phyloP scores from a whole-genome alignment of 495 filamentous ascomycete genomes.

The Penicillium mononematosum region DNA sequence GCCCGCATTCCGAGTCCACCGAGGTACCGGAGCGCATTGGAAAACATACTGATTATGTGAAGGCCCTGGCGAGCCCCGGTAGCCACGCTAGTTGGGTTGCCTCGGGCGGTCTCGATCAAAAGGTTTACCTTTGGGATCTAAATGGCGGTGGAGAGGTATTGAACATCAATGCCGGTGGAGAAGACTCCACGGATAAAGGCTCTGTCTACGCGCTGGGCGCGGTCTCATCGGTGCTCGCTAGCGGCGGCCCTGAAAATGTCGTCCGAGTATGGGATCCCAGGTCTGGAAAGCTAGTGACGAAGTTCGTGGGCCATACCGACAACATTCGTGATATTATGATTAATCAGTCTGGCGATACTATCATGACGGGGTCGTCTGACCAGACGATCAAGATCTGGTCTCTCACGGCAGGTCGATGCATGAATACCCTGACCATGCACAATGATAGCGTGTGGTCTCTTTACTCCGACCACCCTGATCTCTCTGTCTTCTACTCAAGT shows the following conservation, averaged over 20 bases:
- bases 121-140: constrained; percentile 90
- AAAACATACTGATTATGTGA: constrained; percentile 93
- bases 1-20: constrained; percentile 70
- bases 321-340: constrained; percentile 89
- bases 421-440: constrained; percentile 98
- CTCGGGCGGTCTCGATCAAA: constrained; percentile 92
- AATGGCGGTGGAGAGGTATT: constrained; percentile 80
- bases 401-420: constrained; percentile 86
- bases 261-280: constrained; percentile 91
- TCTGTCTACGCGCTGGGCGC: constrained; percentile 89
- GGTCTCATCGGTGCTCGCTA: constrained; percentile 74
- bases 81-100: constrained; percentile 80
- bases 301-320: constrained; percentile 97
- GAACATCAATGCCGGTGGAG: constrained; percentile 78
- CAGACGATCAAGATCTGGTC: constrained; percentile 98
- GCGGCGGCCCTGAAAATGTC: constrained; percentile 90
- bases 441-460: constrained; percentile 97
- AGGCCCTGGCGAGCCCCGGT: constrained; percentile 79
- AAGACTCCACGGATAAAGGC: constrained; percentile 80
- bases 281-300: constrained; percentile 86
- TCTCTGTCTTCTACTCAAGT: constrained; percentile 90
- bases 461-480: constrained; percentile 79
- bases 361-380: constrained; percentile 94
- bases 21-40: constrained; percentile 78
- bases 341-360: constrained; percentile 80